These are phyloP conservation scores for Dactylellina parvicollis DNA, from an alignment of 2,329 filamentous ascomycete species.

Conservation along the genomic window DNA sequence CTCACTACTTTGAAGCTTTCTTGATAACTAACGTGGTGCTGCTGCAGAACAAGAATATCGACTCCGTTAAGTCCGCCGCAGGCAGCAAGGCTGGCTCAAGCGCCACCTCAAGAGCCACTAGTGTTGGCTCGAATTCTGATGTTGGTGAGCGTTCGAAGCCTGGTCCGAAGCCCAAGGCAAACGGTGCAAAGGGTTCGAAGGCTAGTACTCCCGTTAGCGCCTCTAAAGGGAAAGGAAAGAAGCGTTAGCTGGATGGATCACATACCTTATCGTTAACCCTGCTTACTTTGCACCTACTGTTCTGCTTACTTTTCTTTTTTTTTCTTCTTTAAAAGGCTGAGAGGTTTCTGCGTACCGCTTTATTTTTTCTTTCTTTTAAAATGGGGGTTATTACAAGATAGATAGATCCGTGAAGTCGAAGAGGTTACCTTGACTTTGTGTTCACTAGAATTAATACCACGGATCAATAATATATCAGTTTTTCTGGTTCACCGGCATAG, in stretches of 20 bases:
- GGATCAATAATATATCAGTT: too few species aligned
- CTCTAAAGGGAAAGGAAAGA: conserved; percentile 49
- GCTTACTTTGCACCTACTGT: neutral
- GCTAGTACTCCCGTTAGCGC: conserved; percentile 38
- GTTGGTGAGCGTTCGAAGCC: conserved; percentile 59
- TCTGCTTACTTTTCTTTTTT: neutral
- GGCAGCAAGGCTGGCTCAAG: conserved; percentile 79
- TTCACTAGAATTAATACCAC: neutral
- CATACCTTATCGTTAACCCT: neutral
- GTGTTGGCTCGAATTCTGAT: conserved; percentile 78
- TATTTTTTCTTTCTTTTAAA: conserved; percentile 1
- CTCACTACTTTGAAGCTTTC: too few species aligned
- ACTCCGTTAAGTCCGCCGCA: conserved; percentile 78
- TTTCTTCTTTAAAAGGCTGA: neutral
- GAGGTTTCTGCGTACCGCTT: conserved; percentile 9
- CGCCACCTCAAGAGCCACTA: conserved; percentile 83
- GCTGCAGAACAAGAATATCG: conserved; percentile 86
- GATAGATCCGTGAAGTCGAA: conserved; percentile 18
- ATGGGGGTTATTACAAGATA: neutral
- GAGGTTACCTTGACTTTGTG: conserved; percentile 4
- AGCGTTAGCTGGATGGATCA: conserved; percentile 16
- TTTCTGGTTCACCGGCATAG: too few species aligned
- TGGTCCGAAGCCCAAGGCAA: conserved; percentile 39
- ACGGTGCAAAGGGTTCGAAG: conserved; percentile 49
- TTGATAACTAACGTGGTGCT: conserved; percentile 28